phyloP scores from a whole-genome alignment of 768 basidiomycete species.

The Serendipita sp. region DNA sequence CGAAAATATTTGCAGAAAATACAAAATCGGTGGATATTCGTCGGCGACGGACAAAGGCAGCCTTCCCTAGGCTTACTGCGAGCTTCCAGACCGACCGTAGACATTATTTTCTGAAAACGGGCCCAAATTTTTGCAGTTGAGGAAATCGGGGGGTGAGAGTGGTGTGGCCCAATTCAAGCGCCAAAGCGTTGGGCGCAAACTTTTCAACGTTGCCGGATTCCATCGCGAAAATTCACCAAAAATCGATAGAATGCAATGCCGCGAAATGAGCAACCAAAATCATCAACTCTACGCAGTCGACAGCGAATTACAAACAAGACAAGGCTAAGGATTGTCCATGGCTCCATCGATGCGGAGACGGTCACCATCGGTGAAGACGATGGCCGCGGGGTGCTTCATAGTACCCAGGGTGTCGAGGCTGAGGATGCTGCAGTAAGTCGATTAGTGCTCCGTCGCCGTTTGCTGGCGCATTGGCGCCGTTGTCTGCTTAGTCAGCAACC shows the following conservation, averaged over 20 bases:
- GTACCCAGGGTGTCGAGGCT: conserved; percentile 76
- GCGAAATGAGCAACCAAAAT: conserved; percentile 3
- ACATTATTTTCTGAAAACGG: background rate
- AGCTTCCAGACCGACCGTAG: background rate
- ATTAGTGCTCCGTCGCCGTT: conserved; percentile 8
- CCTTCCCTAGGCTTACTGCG: background rate
- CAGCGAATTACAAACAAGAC: conserved; percentile 90
- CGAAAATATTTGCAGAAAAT: conserved; percentile 2
- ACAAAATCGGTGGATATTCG: background rate
- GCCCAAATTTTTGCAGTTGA: background rate
- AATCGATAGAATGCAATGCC: background rate
- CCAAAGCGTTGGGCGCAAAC: conserved; percentile 1
- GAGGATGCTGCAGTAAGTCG: conserved; percentile 84
- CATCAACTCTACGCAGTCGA: conserved; percentile 38
- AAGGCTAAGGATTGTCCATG: conserved; percentile 69
- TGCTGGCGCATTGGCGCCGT: background rate
- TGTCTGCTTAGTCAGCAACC: conserved; percentile 3
- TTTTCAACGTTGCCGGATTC: background rate
- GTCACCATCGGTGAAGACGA: conserved; percentile 68
- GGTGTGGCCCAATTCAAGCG: background rate
- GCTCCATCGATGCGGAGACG: conserved; percentile 65
- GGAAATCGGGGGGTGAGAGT: background rate
- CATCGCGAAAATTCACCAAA: conserved; percentile 6
- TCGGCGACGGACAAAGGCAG: background rate
- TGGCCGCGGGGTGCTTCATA: conserved; percentile 66